phyloP scores from a whole-genome alignment of 1,284 basidiomycete genomes.

The Somion occarium region DNA sequence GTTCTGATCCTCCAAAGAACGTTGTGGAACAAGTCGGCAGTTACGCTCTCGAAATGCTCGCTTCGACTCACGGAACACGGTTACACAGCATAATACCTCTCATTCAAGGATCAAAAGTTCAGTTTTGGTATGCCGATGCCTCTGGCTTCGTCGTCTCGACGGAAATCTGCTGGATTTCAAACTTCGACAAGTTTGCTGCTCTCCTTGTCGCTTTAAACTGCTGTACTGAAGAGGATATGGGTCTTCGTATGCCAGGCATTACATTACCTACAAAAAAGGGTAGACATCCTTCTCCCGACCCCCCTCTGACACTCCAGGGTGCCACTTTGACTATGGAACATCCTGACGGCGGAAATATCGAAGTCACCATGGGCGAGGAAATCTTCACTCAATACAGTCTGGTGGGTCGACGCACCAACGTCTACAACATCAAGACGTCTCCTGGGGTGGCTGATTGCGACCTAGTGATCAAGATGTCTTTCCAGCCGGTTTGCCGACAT shows the following conservation, averaged over 20 bases:
- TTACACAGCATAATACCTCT: not conserved
- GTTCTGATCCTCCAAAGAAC: too few species aligned
- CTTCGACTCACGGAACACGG: not conserved
- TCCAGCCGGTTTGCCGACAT: not conserved
- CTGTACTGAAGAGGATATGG: not conserved
- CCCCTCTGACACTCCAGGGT: not conserved
- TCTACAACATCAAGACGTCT: conserved; percentile 3
- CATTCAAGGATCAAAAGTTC: not conserved
- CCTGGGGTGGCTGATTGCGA: not conserved
- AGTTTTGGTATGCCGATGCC: conserved; percentile 7
- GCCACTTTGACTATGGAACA: not conserved
- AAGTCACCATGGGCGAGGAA: not conserved
- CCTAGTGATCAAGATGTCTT: conserved; percentile 5
- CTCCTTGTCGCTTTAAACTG: conserved; percentile 3
- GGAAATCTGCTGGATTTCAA: not conserved
- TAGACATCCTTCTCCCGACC: not conserved
- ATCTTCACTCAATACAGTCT: conserved; percentile 8
- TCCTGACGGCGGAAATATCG: not conserved
- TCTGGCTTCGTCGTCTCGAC: not conserved
- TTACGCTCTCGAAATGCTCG: not conserved
- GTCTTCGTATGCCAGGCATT: not conserved
- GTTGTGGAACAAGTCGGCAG: too few species aligned
- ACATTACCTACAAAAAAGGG: not conserved
- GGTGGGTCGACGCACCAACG: not conserved
- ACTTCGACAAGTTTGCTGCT: conserved; percentile 8